Base-by-base conservation (phyloP, 2,329 filamentous ascomycete genomes). In the Fusarium solani-melongenae region DNA sequence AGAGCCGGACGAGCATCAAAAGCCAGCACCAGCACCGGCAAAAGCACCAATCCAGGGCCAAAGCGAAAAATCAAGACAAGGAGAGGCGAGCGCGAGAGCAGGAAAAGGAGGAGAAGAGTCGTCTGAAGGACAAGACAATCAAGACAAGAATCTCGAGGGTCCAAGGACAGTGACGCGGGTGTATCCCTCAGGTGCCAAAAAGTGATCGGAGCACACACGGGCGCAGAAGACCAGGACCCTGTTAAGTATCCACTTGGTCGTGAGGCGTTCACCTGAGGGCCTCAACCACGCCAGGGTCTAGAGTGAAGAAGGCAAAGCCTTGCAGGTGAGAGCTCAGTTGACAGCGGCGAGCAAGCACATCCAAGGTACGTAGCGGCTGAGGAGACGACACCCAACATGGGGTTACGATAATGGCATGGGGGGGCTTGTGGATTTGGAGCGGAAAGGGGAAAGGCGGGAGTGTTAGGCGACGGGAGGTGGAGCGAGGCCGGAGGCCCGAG, bases 171-270 rank as follows among this genome's bases (percentile, higher is more conserved):
- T 70, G 72, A 75, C 71, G 72, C 73, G 65, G 67, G 62, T 65
- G 46, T 68, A 44, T 60, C 66, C 56, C 71, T 66, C 62, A 61
- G 55, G 57, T 57, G 58, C 75, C 71, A 73, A 67, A 72, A 60
- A 69, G 64, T 70, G 76, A 78, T 78, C 77, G 70, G 69, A 74
- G 76, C 73, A 72, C 69, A 74, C 71, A 64, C 72, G 71, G 70
- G 71, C 73, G 73, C 65, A 75, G 64, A 72, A 65, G 61, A 56
- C 68, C 68, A 64, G 59, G 72, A 46, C 76, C 76, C 60, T 76
- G 76, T 70, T 69, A 66, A 67, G 70, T 78, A 71, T 72, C 75
- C 76, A 78, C 75, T 64, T 60, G 61, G 46, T 59, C 60, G 34
- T 70, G 71, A 74, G 62, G 71, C 65, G 65, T 77, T 77, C 71